Evolutionary conservation across 2,329 filamentous ascomycete species (phyloP), one percentile per base, ranked within the genome.

Genomic region (Xylaria polymorpha): DNA sequence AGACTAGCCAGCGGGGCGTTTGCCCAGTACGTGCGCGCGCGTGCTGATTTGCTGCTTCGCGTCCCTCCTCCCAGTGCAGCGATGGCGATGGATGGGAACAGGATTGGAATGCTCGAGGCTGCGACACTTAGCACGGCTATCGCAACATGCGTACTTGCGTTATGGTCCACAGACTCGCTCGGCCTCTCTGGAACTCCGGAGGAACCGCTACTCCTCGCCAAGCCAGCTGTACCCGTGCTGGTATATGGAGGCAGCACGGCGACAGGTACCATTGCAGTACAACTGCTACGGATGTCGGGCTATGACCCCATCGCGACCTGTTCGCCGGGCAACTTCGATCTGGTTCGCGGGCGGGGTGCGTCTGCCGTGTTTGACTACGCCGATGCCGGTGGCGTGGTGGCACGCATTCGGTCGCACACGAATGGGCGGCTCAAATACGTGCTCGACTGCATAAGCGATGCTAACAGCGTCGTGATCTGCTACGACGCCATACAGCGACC

Each of bases 311-410:
- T 67, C 10, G 25, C 62, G 9, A 70, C 61, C 8, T 72, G 70
- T 50, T 66, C 58, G 10, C 39, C 61, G 4, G 14, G 18, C 7
- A 68, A 62, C 41, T 56, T 64, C 43, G 50, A 43, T 14, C 50
- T 67, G 9, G 55, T 59, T 2, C 81, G 81, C 68, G 76, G 74
- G 3, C 77, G 85, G 12, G 86, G 86, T 22, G 85, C 85, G 1
- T 80, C 82, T 66, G 78, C 78, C 51, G 81, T 81, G 10, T 86
- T 86, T 72, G 83, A 87, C 77, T 88, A 88, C 46, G 14, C 43
- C 1, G 43, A 25, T 12, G n/a, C 55, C 1, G 2, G 10, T 4
- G 7, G 1, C 0, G 43, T 22, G 9, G 25, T 29, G 25, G 4
- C 4, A 4, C 25, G 2, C 25, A 29, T 29, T 29, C 25, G 25